Evolutionary conservation across 305 asterid species (phyloP).

Genomic region (Fraxinus greggii): DNA sequence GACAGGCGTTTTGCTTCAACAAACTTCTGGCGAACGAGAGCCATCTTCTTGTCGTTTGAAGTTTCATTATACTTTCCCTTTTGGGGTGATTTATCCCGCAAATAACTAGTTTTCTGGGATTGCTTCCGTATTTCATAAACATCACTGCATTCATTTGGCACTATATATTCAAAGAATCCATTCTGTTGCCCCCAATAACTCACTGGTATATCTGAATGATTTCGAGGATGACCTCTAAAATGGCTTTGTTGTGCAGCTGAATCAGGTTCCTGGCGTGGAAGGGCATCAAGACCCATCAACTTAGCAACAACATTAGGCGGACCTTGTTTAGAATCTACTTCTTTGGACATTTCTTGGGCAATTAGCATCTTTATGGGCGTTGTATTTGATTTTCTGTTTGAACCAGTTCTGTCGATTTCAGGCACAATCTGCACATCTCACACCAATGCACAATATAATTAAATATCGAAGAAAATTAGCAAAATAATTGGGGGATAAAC

Average conservation of each 20-base stretch:
- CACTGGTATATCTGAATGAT: slow-evolving; percentile 57
- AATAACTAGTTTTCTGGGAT: slow-evolving; percentile 35
- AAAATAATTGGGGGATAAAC: not conserved
- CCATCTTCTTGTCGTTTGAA: slow-evolving; percentile 57
- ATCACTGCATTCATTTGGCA: slow-evolving; percentile 58
- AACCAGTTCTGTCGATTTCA: slow-evolving; percentile 41
- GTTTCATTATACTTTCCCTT: slow-evolving; percentile 47
- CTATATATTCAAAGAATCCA: slow-evolving; percentile 47
- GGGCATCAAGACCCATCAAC: slow-evolving; percentile 92
- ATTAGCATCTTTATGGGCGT: slow-evolving; percentile 91
- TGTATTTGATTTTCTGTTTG: slow-evolving; percentile 53
- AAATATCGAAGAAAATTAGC: slow-evolving; percentile 6
- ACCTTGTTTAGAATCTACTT: slow-evolving; percentile 47
- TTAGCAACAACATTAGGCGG: slow-evolving; percentile 84
- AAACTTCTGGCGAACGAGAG: slow-evolving; percentile 88
- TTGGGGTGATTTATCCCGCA: slow-evolving; percentile 41
- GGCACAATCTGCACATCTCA: slow-evolving; percentile 58
- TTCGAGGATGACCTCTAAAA: slow-evolving; percentile 51
- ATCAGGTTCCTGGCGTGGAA: slow-evolving; percentile 63
- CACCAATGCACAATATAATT: slow-evolving; percentile 25
- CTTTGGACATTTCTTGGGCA: slow-evolving; percentile 93
- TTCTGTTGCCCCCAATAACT: slow-evolving; percentile 61
- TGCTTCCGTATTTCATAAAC: slow-evolving; percentile 64
- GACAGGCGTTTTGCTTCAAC: slow-evolving; percentile 82
- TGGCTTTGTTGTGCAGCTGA: slow-evolving; percentile 45